Percentiles rank a stretch among this genome's conserved stretches.
These are phyloP conservation scores for Colletotrichum somersetense DNA, from an alignment of 2,329 filamentous ascomycete species.

Conservation along the genomic window DNA sequence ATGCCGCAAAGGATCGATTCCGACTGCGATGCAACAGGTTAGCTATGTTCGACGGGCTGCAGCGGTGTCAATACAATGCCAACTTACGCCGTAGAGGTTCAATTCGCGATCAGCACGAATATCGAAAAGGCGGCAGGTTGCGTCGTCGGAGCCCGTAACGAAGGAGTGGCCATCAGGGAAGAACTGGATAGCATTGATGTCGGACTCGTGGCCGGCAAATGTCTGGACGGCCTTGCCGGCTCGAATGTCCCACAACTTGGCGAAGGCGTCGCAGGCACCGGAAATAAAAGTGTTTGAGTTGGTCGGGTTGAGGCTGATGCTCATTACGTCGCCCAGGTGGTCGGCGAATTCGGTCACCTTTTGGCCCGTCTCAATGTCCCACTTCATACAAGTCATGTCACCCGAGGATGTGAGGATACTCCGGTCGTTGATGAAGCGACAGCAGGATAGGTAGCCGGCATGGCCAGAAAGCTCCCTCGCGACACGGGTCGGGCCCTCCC, in stretches of 20 bases:
- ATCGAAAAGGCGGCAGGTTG: conserved; percentile 96
- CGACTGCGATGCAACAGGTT: conserved; percentile 69
- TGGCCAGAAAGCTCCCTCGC: conserved; percentile 96
- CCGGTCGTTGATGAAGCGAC: conserved; percentile 98
- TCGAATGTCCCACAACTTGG: conserved; percentile 98
- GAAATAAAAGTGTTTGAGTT: conserved; percentile 99
- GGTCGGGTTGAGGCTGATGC: conserved; percentile 98
- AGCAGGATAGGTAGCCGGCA: conserved; percentile 97
- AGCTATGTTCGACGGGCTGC: conserved; percentile 29
- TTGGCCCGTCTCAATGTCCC: conserved; percentile 98
- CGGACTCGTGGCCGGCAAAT: conserved; percentile 97
- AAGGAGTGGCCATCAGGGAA: conserved; percentile 99
- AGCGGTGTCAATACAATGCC: not conserved
- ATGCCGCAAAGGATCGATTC: conserved; percentile 98
- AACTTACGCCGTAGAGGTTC: conserved; percentile 75
- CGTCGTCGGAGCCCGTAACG: conserved; percentile 97
- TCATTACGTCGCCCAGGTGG: conserved; percentile 99
- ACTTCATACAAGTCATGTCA: conserved; percentile 99
- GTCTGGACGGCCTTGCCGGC: conserved; percentile 98
- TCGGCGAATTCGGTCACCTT: conserved; percentile 99
- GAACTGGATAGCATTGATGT: conserved; percentile 99
- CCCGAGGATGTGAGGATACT: conserved; percentile 98
- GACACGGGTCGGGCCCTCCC: conserved; percentile 96
- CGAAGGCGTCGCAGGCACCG: conserved; percentile 98
- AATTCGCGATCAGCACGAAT: conserved; percentile 91